A percentile compares a stretch with the other conserved stretches of the same genome.
Evolutionary conservation across 2,329 filamentous ascomycete genomes (phyloP).

Genomic region (Akanthomyces dipterigenus): DNA sequence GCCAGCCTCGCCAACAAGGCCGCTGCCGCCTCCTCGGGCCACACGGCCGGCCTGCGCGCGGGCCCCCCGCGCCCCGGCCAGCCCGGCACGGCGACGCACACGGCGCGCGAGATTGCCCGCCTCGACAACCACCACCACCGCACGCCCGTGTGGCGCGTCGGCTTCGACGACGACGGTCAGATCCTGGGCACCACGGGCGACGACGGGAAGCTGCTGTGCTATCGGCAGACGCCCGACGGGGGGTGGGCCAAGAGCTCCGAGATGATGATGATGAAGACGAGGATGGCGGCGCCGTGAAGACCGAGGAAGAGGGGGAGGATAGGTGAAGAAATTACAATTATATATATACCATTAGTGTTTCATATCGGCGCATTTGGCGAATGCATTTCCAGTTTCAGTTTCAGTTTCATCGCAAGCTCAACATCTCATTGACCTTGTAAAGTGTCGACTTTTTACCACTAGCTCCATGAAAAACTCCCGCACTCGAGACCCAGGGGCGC

Average conservation of each 20-base stretch:
- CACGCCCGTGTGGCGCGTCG: constrained; percentile 68
- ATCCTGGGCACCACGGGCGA: constrained; percentile 71
- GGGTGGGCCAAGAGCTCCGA: constrained; percentile 55
- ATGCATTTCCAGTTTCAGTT: background rate
- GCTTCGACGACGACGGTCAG: constrained; percentile 64
- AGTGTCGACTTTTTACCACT: no score
- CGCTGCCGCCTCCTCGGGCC: constrained; percentile 18
- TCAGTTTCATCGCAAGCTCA: no score
- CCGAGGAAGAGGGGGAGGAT: background rate
- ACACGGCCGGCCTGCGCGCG: background rate
- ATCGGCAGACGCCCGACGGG: constrained; percentile 52
- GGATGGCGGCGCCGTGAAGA: constrained; percentile 40
- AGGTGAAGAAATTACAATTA: background rate
- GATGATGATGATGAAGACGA: constrained; percentile 50
- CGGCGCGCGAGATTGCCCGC: constrained; percentile 50
- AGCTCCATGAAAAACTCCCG: no score
- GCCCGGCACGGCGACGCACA: constrained; percentile 5
- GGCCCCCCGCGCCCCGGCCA: constrained; percentile 57
- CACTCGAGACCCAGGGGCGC: no score
- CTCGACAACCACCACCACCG: constrained; percentile 55
- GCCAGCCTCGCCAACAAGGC: constrained; percentile 47
- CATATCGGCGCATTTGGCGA: background rate
- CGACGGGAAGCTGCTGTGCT: constrained; percentile 60
- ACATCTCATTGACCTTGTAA: no score
- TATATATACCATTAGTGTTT: background rate